Evolutionary conservation across 2,329 filamentous ascomycete species (phyloP), one percentile per base, ranked within the genome.

Genomic region (Fusarium chlamydosporum): DNA sequence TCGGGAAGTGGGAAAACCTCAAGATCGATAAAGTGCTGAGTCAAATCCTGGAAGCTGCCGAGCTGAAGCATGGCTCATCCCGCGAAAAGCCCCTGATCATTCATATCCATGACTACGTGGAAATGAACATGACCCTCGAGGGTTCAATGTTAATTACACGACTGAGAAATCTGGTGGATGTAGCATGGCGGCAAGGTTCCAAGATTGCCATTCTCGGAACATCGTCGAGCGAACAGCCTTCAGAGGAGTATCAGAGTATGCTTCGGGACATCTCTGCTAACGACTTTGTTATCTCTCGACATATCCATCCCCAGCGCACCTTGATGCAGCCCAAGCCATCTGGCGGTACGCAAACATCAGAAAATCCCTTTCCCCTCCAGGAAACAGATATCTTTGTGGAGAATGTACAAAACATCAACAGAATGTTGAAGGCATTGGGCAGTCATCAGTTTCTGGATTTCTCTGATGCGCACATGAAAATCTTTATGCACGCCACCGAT

Each of bases 171-270:
- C 83, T 91, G 8, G 88, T 97, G 27, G 90, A 94, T 72, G 86
- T 87, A 61, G 85, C 90, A 60, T 91, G 94, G 83, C 84, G 86
- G 55, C 84, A 88, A 38, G 94, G 94, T 6, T 86, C 89, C 70
- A 87, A 87, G 61, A 86, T 97, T 52, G 85, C 94, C 56, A 85
- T 97, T 18, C 80, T 98, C 33, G 96, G 94, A n/a, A 93, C 92
- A 7, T 91, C 91, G 1, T 83, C 89, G 26, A 84, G 83, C 15
- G 82, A 86, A 18, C 82, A 86, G 16, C 84, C 78, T 13, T 81
- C 79, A 20, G 81, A 78, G 20, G 76, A 81, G 52, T 85, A 84
- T 55, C 74, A 78, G 45, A 76, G 71, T 26, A 82, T 75, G 60
- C 75, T 82, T 15, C 77, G 70, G 51, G 80, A 79, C 51, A 78